These are phyloP conservation scores for Phyllosticta citribraziliensis DNA, from an alignment of 2,329 filamentous ascomycete genomes.

Conservation along the genomic window DNA sequence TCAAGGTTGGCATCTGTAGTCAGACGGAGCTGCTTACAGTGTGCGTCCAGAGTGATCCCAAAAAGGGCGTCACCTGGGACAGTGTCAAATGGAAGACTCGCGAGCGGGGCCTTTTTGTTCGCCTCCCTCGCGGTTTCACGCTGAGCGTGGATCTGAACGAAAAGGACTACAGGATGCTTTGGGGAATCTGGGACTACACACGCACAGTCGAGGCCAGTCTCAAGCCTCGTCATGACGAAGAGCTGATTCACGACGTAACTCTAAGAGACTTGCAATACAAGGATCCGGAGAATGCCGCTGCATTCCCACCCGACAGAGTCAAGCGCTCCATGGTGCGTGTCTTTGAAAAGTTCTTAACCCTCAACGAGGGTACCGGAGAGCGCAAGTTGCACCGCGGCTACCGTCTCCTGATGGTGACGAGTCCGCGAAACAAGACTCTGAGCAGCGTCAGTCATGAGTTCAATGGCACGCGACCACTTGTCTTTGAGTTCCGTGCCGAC, in stretches of 20 bases:
- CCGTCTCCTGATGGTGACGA: slow-evolving; percentile 68
- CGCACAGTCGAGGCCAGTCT: slow-evolving; percentile 64
- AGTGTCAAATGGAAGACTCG: slow-evolving; percentile 72
- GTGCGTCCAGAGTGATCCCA: slow-evolving; percentile 58
- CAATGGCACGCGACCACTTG: slow-evolving; percentile 54
- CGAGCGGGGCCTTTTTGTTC: slow-evolving; percentile 54
- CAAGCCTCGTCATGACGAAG: slow-evolving; percentile 59
- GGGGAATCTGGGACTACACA: slow-evolving; percentile 79
- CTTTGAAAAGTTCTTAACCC: slow-evolving; percentile 61
- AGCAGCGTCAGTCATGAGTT: slow-evolving; percentile 66
- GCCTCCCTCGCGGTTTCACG: slow-evolving; percentile 65
- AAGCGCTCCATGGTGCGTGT: slow-evolving; percentile 62
- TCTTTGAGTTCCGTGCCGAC: slow-evolving; percentile 56
- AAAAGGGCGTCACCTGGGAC: slow-evolving; percentile 64
- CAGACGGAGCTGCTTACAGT: slow-evolving; percentile 71
- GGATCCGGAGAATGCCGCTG: slow-evolving; percentile 58
- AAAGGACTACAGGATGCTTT: slow-evolving; percentile 67
- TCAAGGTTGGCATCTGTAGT: slow-evolving; percentile 66
- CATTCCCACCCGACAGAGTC: slow-evolving; percentile 67
- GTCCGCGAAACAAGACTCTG: slow-evolving; percentile 64
- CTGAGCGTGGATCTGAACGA: slow-evolving; percentile 62
- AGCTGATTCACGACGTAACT: slow-evolving; percentile 56
- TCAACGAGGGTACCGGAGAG: slow-evolving; percentile 62
- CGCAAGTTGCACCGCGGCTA: slow-evolving; percentile 70
- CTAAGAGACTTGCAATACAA: slow-evolving; percentile 73